Percentiles rank a stretch among this genome's conserved stretches.
phyloP scores from a whole-genome alignment of 2,329 filamentous ascomycete genomes.

The Aureobasidium uvarum region DNA sequence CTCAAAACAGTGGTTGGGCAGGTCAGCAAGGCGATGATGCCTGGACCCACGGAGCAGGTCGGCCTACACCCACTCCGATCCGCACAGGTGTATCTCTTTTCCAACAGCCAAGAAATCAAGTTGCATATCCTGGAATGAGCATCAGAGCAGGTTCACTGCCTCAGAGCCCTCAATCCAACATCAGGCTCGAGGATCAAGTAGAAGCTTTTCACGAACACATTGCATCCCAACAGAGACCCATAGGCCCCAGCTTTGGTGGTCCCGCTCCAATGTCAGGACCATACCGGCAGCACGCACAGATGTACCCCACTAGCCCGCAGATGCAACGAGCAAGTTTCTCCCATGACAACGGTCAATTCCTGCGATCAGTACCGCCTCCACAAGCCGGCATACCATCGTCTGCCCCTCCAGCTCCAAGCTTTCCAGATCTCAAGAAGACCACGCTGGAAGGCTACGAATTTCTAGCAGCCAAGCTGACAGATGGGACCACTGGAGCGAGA shows the following conservation, averaged over 20 bases:
- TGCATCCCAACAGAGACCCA: neutral
- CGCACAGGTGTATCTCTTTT: slow-evolving; percentile 18
- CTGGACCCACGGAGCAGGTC: slow-evolving; percentile 33
- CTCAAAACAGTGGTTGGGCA: slow-evolving; percentile 30
- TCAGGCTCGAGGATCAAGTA: slow-evolving; percentile 13
- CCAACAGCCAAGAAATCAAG: slow-evolving; percentile 12
- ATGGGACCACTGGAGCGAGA: slow-evolving; percentile 29
- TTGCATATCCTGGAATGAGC: slow-evolving; percentile 3
- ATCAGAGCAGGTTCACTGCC: slow-evolving; percentile 25
- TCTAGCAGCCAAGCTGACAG: slow-evolving; percentile 45
- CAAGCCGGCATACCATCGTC: slow-evolving; percentile 7
- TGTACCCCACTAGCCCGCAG: slow-evolving; percentile 26
- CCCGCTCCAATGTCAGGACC: neutral
- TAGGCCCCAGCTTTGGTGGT: neutral
- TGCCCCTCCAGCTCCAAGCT: slow-evolving; percentile 6
- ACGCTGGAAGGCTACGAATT: slow-evolving; percentile 59
- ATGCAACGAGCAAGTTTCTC: neutral
- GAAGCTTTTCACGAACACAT: slow-evolving; percentile 17
- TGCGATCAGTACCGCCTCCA: neutral
- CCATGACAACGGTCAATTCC: neutral
- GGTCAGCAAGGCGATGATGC: slow-evolving; percentile 35
- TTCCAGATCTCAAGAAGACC: slow-evolving; percentile 34
- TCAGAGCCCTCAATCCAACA: slow-evolving; percentile 26
- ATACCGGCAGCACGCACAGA: neutral
- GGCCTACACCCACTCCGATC: slow-evolving; percentile 12